phyloP scores from a whole-genome alignment of 176 grass and related monocot species.

The Bothriochloa decipiens region DNA sequence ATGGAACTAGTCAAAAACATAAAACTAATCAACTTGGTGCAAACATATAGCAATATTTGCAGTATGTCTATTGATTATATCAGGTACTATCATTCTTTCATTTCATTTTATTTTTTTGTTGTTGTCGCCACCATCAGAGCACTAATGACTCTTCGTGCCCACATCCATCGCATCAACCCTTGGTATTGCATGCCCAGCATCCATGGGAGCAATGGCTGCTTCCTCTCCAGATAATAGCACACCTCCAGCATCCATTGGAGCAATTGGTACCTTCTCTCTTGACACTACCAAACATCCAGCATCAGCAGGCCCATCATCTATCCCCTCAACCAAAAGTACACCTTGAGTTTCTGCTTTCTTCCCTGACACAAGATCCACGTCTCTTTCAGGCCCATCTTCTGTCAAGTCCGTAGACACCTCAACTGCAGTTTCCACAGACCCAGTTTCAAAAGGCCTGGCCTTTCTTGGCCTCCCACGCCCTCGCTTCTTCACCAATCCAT shows the following conservation, averaged over 20 bases:
- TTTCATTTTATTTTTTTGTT: background rate
- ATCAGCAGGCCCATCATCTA: background rate
- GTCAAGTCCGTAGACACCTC: slow-evolving; percentile 20
- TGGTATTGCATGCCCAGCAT: slow-evolving; percentile 1
- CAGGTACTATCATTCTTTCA: slow-evolving; percentile 6
- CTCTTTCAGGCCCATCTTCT: background rate
- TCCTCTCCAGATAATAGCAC: slow-evolving; percentile 13
- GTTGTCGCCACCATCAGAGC: background rate
- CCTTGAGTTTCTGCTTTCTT: slow-evolving; percentile 10
- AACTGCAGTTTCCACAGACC: background rate
- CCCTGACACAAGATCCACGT: background rate
- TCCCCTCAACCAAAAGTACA: background rate
- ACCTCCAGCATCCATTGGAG: background rate
- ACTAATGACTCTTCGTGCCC: slow-evolving; percentile 3
- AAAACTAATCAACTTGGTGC: background rate
- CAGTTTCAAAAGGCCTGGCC: slow-evolving; percentile 13
- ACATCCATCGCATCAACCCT: slow-evolving; percentile 3
- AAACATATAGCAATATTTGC: slow-evolving; percentile 33
- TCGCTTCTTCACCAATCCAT: slow-evolving; percentile 17
- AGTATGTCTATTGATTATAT: slow-evolving; percentile 14
- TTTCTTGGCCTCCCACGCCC: slow-evolving; percentile 42
- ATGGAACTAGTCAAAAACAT: slow-evolving; percentile 10
- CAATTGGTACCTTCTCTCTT: slow-evolving; percentile 1
- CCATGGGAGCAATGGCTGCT: background rate
- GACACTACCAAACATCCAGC: background rate